These are phyloP conservation scores for Coelastrella sp. DNA, from an alignment of 139 green algal genomes.

Conservation along the genomic window DNA sequence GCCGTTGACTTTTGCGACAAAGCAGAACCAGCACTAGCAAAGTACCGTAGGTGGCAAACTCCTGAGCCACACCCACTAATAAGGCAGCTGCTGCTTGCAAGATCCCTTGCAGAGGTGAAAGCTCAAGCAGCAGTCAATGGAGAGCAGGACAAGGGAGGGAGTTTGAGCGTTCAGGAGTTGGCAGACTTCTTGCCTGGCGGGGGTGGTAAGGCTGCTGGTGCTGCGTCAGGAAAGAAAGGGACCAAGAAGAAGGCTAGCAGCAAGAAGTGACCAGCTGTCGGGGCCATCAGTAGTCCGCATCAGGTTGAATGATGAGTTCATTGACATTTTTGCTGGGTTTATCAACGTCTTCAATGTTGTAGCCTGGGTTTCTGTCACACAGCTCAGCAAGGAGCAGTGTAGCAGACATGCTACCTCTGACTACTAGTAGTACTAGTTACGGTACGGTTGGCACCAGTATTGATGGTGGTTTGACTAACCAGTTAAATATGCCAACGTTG, in stretches of 20 bases:
- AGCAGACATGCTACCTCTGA: too few species aligned
- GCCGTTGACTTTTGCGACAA: neutral
- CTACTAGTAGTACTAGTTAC: too few species aligned
- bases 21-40: neutral
- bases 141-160: neutral
- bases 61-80: slow-evolving; percentile 23
- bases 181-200: slow-evolving; percentile 3
- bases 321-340: too few species aligned
- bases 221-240: neutral
- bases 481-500: too few species aligned
- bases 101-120: neutral
- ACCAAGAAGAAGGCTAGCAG: slow-evolving; percentile 9
- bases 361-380: too few species aligned
- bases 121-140: neutral
- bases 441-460: too few species aligned
- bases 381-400: too few species aligned
- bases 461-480: too few species aligned
- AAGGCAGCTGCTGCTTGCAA: neutral
- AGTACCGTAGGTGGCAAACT: neutral
- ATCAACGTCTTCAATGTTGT: too few species aligned
- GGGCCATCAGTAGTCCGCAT: neutral
- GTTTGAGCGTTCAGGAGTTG: slow-evolving; percentile 16
- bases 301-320: too few species aligned
- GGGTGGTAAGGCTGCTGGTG: neutral
- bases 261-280: neutral